These are phyloP conservation scores for Pythium aquatile DNA, from an alignment of 352 stramenopile species.

Conservation along the genomic window DNA sequence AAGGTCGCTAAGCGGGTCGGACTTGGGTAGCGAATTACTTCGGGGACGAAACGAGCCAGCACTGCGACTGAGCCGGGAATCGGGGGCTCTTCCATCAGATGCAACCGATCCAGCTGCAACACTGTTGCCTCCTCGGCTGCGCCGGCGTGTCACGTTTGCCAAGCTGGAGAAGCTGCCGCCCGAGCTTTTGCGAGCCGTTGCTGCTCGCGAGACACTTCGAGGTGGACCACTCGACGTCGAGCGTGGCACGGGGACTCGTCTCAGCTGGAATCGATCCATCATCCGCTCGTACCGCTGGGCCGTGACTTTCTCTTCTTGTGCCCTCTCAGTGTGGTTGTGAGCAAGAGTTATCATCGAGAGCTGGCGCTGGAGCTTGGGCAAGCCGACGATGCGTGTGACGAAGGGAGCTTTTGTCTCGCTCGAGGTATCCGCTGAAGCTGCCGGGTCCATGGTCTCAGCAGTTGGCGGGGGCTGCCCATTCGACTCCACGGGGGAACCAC, in stretches of 20 bases:
- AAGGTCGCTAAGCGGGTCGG: background rate
- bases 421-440: background rate
- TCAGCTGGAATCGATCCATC: slow-evolving; percentile 55
- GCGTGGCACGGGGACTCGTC: slow-evolving; percentile 22
- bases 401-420: background rate
- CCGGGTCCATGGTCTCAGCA: background rate
- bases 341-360: background rate
- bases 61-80: background rate
- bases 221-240: background rate
- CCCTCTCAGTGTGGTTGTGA: background rate
- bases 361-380: slow-evolving; percentile 3
- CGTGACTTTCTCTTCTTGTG: slow-evolving; percentile 4
- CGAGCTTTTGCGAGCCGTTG: background rate
- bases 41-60: background rate
- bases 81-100: background rate
- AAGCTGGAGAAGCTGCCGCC: background rate
- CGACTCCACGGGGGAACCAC: background rate
- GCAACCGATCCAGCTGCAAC: background rate
- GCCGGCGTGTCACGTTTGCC: background rate
- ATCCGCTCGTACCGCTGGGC: slow-evolving; percentile 43
- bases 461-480: background rate
- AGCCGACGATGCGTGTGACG: background rate
- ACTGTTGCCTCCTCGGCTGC: background rate
- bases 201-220: background rate
- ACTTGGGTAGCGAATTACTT: background rate